Evolutionary conservation across 202 grass and related monocot species (phyloP).

Genomic region (Musa balbisiana): DNA sequence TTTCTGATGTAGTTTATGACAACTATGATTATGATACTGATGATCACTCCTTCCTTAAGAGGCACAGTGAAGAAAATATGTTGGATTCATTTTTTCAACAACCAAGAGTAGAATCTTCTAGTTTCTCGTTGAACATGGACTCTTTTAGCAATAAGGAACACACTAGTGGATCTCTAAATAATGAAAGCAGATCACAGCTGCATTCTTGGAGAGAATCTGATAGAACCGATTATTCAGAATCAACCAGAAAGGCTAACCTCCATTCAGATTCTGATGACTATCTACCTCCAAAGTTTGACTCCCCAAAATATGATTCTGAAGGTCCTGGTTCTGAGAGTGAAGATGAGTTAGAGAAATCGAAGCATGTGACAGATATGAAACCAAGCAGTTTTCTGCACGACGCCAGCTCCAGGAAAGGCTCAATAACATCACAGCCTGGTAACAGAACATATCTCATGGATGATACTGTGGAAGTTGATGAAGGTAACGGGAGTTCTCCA

Average conservation of each 20-base stretch:
- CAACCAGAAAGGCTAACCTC: conserved; percentile 26
- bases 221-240: conserved; percentile 25
- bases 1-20: conserved; percentile 47
- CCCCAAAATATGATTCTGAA: conserved; percentile 76
- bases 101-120: conserved; percentile 37
- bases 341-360: conserved; percentile 18
- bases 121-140: conserved; percentile 15
- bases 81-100: conserved; percentile 51
- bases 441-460: neutral
- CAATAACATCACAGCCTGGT: conserved; percentile 14
- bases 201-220: conserved; percentile 34
- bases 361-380: neutral
- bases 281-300: conserved; percentile 55
- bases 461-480: conserved; percentile 26
- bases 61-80: conserved; percentile 24
- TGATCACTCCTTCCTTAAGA: conserved; percentile 12
- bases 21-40: conserved; percentile 54
- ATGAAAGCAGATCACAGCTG: conserved; percentile 22
- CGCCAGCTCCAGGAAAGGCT: conserved; percentile 26
- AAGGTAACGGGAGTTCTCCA: conserved; percentile 18
- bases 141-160: conserved; percentile 30
- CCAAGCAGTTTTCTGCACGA: conserved; percentile 26
- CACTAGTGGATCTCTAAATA: conserved; percentile 32
- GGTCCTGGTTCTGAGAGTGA: conserved; percentile 49
- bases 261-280: conserved; percentile 34